Evolutionary conservation across 1,284 basidiomycete genomes (phyloP).

Genomic region (Microbotryomycetes sp.): DNA sequence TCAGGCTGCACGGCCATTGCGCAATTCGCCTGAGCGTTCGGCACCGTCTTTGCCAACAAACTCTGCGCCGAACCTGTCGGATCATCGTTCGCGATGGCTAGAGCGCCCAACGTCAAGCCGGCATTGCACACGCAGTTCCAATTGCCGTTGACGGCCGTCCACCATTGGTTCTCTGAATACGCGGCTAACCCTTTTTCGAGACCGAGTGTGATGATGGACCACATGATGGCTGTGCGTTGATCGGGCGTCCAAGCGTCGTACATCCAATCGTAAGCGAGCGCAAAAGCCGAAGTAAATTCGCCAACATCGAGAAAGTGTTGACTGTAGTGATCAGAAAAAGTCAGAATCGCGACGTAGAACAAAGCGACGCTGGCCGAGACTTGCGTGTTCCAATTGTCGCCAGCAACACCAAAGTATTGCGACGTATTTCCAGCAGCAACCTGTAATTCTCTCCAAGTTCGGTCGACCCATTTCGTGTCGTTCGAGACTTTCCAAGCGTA

Average conservation of each 20-base stretch:
- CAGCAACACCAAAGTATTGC: slow-evolving; percentile 52
- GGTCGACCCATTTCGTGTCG: slow-evolving; percentile 76
- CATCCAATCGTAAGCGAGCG: slow-evolving; percentile 89
- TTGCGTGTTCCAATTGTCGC: slow-evolving; percentile 44
- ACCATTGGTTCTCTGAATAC: slow-evolving; percentile 40
- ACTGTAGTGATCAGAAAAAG: slow-evolving; percentile 38
- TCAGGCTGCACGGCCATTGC: slow-evolving; percentile 54
- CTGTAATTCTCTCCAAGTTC: slow-evolving; percentile 74
- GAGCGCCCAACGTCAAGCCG: slow-evolving; percentile 77
- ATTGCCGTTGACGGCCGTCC: slow-evolving; percentile 56
- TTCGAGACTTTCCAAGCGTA: slow-evolving; percentile 88
- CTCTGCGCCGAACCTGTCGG: slow-evolving; percentile 61
- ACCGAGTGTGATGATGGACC: slow-evolving; percentile 71
- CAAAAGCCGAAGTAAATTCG: slow-evolving; percentile 77
- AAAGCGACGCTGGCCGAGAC: slow-evolving; percentile 39
- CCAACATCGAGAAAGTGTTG: slow-evolving; percentile 86
- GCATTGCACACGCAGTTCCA: slow-evolving; percentile 94
- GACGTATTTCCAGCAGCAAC: slow-evolving; percentile 59
- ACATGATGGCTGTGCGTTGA: slow-evolving; percentile 64
- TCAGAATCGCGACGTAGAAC: slow-evolving; percentile 51
- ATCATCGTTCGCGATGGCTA: slow-evolving; percentile 84
- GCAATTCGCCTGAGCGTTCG: slow-evolving; percentile 75
- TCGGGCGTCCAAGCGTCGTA: slow-evolving; percentile 72
- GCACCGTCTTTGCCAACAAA: slow-evolving; percentile 60
- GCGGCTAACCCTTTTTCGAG: slow-evolving; percentile 48